Evolutionary conservation across 176 grass and related monocot genomes (phyloP).

Genomic region (Thinopyrum elongatum): DNA sequence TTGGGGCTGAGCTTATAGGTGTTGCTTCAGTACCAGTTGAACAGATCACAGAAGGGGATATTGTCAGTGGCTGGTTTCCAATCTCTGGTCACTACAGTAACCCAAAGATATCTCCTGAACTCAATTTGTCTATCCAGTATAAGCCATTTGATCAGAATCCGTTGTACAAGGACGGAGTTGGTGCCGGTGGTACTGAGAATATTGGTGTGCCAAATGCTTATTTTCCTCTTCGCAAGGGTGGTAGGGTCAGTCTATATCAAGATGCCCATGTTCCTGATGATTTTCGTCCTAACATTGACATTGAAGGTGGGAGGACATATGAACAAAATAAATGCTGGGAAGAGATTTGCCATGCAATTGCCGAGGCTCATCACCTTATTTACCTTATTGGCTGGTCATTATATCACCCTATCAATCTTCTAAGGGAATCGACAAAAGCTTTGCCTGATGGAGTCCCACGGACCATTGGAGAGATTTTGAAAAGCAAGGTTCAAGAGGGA

Average conservation of each 20-base stretch:
- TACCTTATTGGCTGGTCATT: constrained; percentile 92
- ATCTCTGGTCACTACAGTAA: constrained; percentile 47
- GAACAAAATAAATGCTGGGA: constrained; percentile 96
- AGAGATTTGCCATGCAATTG: constrained; percentile 89
- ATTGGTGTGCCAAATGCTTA: constrained; percentile 85
- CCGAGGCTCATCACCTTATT: constrained; percentile 88
- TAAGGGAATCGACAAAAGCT: constrained; percentile 61
- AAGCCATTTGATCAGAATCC: constrained; percentile 60
- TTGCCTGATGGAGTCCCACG: constrained; percentile 49
- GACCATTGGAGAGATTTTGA: constrained; percentile 75
- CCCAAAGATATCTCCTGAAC: constrained; percentile 57
- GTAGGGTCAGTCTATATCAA: constrained; percentile 76
- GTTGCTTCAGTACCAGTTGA: constrained; percentile 74
- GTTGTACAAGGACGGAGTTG: constrained; percentile 66
- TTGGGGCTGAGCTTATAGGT: constrained; percentile 92
- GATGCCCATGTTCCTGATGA: constrained; percentile 86
- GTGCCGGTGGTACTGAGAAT: constrained; percentile 36
- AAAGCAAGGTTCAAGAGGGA: constrained; percentile 77
- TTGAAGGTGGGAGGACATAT: constrained; percentile 63
- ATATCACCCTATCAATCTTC: constrained; percentile 70
- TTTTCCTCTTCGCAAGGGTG: constrained; percentile 81
- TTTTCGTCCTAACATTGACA: constrained; percentile 58
- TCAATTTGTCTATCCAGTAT: constrained; percentile 72
- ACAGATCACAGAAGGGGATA: constrained; percentile 47
- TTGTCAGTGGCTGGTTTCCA: constrained; percentile 73